Base-by-base conservation (phyloP, 192 early-diverging fungal species). In the Coemansia guatemalensis region DNA sequence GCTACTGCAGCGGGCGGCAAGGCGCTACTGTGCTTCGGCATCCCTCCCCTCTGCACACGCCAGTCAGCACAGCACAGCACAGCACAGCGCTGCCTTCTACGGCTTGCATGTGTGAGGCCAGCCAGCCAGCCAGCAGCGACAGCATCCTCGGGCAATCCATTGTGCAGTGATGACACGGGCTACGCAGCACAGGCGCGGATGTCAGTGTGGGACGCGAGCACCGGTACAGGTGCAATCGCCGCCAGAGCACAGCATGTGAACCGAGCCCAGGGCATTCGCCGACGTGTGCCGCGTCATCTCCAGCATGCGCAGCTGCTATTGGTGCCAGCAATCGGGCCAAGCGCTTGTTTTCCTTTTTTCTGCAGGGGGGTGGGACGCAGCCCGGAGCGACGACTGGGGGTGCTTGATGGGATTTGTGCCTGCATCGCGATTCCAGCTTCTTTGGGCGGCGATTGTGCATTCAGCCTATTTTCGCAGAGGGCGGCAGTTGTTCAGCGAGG, bases 241-340 rank as follows among this genome's bases (percentile, higher is more conserved):
- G 39, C 14, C 33, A 6, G 33, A 35, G 33, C 33, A 35, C 33
- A 35, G 14, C 14, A 17, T 44, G 39, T 44, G 39, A 3, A 44
- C 39, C 14, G 14, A 44, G 39, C 39, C 14, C 17, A 12, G 14
- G 39, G 39, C 39, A 12, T 44, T 44, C 39, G 11, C 39, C 39
- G 39, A 44, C 14, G 39, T 6, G 12, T 17, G 39, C 1, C 39
- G 39, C 39, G 39, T 44, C 39, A 44, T 44, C 39, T 17, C 8
- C 39, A 44, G 14, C 14, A 44, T 44, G 39, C 39, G 39, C 9
- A 44, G 39, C 39, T 44, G 9, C 39, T 17, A 44, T 44, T 44
- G 39, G 39, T 44, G 39, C 39, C 39, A 44, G 39, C 39, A 44
- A 44, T 44, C 39, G 39, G 39, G 39, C 39, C 39, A 44, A 44